Percentiles rank a stretch among this genome's conserved stretches.
Conservation (phyloP, 768 basidiomycete species). For the Podaxis sp. region DNA sequence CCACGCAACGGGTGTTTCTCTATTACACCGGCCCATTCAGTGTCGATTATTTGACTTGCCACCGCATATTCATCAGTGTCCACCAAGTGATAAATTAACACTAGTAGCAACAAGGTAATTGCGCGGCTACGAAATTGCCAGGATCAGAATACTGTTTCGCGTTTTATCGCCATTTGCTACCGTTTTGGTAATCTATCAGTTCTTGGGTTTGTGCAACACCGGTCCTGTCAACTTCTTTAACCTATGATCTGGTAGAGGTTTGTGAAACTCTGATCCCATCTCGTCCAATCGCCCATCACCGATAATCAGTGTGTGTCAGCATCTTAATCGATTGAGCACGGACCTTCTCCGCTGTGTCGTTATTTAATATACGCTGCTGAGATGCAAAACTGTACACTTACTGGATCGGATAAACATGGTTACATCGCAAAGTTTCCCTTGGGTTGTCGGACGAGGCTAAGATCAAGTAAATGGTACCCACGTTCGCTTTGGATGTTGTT, state of each 20-base stretch:
- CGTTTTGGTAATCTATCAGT: neutral
- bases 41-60: neutral
- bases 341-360: neutral
- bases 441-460: neutral
- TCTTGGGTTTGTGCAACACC: neutral
- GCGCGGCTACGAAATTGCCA: neutral
- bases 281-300: neutral
- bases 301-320: neutral
- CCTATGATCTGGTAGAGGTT: neutral
- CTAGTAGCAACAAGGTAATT: too few species aligned
- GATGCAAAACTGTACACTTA: neutral
- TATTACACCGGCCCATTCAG: neutral
- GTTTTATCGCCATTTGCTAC: neutral
- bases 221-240: neutral
- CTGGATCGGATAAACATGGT: neutral
- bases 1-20: neutral
- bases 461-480: neutral
- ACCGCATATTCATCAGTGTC: neutral
- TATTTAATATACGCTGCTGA: neutral
- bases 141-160: neutral
- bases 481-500: neutral
- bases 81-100: neutral
- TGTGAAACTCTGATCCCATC: neutral
- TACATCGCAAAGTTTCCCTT: neutral
- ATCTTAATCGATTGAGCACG: neutral